Conservation (phyloP, 148 eudicot genomes). For the Vaccinium myrtillus region DNA sequence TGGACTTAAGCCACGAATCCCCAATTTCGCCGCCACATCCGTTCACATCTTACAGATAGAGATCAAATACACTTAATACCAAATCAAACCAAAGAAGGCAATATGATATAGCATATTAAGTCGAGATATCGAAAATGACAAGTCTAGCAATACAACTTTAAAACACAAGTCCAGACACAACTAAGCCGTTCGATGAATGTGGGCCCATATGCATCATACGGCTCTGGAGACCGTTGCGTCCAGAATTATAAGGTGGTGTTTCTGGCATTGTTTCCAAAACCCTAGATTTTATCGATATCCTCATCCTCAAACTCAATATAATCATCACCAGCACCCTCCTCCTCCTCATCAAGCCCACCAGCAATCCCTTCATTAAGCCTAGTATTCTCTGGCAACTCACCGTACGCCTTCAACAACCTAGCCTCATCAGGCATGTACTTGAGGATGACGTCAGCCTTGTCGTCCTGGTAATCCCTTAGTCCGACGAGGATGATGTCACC, state of each 20-base stretch:
- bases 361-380: conserved; percentile 76
- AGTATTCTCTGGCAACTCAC: conserved; percentile 71
- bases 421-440: conserved; percentile 38
- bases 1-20: neutral
- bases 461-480: conserved; percentile 67
- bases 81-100: neutral
- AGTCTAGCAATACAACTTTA: too few relatives aligned
- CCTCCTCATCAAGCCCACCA: conserved; percentile 69
- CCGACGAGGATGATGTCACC: conserved; percentile 79
- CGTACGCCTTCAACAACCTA: conserved; percentile 75
- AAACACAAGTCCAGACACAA: too few relatives aligned
- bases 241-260: too few relatives aligned
- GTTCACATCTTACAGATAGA: neutral
- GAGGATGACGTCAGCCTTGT: conserved; percentile 54
- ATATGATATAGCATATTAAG: neutral
- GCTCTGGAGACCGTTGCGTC: too few relatives aligned
- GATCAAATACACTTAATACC: neutral
- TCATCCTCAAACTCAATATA: conserved; percentile 90
- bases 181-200: too few relatives aligned
- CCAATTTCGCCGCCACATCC: neutral
- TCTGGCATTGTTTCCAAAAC: neutral
- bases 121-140: neutral
- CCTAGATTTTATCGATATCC: conserved; percentile 83
- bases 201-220: too few relatives aligned
- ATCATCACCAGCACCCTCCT: conserved; percentile 59